Evolutionary conservation across 2,329 filamentous ascomycete genomes (phyloP).

Genomic region (Pseudocercospora musae): DNA sequence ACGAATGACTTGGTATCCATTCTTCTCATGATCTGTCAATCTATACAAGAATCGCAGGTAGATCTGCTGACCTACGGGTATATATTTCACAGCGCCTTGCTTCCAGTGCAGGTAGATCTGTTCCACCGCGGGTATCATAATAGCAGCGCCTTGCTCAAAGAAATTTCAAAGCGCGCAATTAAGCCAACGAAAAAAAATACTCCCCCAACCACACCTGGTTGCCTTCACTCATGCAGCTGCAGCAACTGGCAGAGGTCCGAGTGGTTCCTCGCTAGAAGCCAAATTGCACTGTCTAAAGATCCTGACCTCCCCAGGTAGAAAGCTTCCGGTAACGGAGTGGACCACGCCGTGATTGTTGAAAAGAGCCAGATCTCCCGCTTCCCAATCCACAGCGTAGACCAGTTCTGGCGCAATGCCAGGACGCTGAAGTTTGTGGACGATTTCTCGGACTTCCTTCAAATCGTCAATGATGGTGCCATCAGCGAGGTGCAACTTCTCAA

Average conservation of each 20-base stretch:
- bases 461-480: slow-evolving; percentile 69
- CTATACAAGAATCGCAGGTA: slow-evolving; percentile 5
- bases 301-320: slow-evolving; percentile 68
- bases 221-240: background rate
- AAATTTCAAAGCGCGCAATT: background rate
- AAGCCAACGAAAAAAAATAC: too few species aligned
- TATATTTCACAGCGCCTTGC: slow-evolving; percentile 11
- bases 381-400: slow-evolving; percentile 75
- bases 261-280: slow-evolving; percentile 59
- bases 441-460: slow-evolving; percentile 61
- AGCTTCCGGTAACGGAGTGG: slow-evolving; percentile 73
- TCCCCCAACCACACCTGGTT: background rate
- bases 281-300: slow-evolving; percentile 78
- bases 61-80: slow-evolving; percentile 4
- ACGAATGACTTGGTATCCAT: background rate
- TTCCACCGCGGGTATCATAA: slow-evolving; percentile 6
- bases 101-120: slow-evolving; percentile 14
- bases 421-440: slow-evolving; percentile 68
- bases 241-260: slow-evolving; percentile 44
- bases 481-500: slow-evolving; percentile 64
- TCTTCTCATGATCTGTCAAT: background rate
- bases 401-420: slow-evolving; percentile 66
- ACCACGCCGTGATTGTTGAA: slow-evolving; percentile 76
- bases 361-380: slow-evolving; percentile 70
- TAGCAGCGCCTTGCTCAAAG: slow-evolving; percentile 8